Evolutionary conservation across 1,284 basidiomycete species (phyloP).

Genomic region (Pseudozyma sp.): DNA sequence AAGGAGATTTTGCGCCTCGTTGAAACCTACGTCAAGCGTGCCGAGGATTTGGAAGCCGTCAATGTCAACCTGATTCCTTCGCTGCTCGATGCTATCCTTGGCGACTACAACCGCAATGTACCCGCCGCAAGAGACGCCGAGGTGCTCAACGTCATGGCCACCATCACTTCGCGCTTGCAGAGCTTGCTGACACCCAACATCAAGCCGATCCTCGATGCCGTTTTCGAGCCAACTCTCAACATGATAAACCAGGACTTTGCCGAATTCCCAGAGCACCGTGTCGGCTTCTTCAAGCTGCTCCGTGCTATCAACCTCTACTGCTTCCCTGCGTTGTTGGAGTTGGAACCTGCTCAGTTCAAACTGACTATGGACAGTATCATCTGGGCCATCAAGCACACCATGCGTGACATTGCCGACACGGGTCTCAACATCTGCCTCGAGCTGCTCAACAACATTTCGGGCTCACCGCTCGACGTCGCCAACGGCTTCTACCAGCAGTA

Average conservation of each 20-base stretch:
- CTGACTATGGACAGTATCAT: conserved; percentile 98
- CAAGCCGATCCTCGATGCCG: conserved; percentile 93
- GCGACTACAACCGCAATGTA: conserved; percentile 95
- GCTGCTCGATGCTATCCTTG: conserved; percentile 93
- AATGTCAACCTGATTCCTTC: conserved; percentile 94
- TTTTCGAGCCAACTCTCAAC: conserved; percentile 95
- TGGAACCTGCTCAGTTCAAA: conserved; percentile 94
- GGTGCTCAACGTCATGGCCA: conserved; percentile 97
- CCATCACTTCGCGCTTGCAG: conserved; percentile 77
- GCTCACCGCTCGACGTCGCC: conserved; percentile 80
- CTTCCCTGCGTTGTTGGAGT: conserved; percentile 92
- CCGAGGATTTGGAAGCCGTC: conserved; percentile 93
- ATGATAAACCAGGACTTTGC: conserved; percentile 99
- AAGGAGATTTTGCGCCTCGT: conserved; percentile 96
- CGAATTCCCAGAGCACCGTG: conserved; percentile 97
- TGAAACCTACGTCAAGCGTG: conserved; percentile 97
- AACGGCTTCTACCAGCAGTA: conserved; percentile 91
- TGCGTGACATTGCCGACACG: conserved; percentile 97
- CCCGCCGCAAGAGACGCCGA: conserved; percentile 94
- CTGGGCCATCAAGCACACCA: conserved; percentile 99
- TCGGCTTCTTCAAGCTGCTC: conserved; percentile 96
- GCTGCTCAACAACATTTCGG: conserved; percentile 94
- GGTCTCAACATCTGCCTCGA: conserved; percentile 86
- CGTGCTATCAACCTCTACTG: conserved; percentile 93
- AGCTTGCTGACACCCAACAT: conserved; percentile 86